A percentile compares a stretch with the other conserved stretches of the same genome.
These are phyloP conservation scores for Silene coronaria DNA, from an alignment of 179 eudicot species.

Conservation along the genomic window DNA sequence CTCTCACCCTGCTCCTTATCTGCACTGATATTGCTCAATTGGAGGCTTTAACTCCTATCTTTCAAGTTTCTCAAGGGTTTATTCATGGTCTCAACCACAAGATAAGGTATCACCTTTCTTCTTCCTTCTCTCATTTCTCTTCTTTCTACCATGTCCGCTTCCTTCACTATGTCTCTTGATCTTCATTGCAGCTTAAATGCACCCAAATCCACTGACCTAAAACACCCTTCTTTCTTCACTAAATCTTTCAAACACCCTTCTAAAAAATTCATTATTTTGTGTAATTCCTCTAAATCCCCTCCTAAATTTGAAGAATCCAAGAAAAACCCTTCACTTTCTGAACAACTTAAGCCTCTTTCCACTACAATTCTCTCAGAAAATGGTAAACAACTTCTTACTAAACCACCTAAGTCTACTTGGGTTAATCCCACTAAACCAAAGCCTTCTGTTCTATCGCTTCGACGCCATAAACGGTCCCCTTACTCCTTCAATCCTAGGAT, in stretches of 20 bases:
- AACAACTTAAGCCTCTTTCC: conserved; percentile 35
- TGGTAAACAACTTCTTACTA: conserved; percentile 35
- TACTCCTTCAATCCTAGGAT: conserved; percentile 58
- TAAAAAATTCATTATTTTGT: conserved; percentile 24
- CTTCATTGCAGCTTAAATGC: conserved; percentile 17
- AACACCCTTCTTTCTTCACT: conserved; percentile 26
- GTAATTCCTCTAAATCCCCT: conserved; percentile 26
- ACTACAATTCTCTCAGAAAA: conserved; percentile 27
- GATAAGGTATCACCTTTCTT: conserved; percentile 23
- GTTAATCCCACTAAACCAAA: conserved; percentile 75
- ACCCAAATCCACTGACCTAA: conserved; percentile 26
- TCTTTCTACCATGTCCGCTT: conserved; percentile 24
- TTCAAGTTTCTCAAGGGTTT: background rate
- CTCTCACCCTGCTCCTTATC: background rate
- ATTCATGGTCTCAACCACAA: background rate
- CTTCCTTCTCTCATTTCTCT: background rate
- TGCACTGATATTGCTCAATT: background rate
- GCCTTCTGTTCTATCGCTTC: conserved; percentile 64
- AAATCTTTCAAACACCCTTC: conserved; percentile 15
- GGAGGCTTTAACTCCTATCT: background rate
- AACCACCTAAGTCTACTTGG: conserved; percentile 78
- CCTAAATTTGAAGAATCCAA: conserved; percentile 24
- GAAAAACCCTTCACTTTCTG: conserved; percentile 33
- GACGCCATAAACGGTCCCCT: conserved; percentile 55
- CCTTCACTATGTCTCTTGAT: conserved; percentile 33